These are phyloP conservation scores for Solanum hybrid DNA, from an alignment of 305 asterid species.

Conservation along the genomic window DNA sequence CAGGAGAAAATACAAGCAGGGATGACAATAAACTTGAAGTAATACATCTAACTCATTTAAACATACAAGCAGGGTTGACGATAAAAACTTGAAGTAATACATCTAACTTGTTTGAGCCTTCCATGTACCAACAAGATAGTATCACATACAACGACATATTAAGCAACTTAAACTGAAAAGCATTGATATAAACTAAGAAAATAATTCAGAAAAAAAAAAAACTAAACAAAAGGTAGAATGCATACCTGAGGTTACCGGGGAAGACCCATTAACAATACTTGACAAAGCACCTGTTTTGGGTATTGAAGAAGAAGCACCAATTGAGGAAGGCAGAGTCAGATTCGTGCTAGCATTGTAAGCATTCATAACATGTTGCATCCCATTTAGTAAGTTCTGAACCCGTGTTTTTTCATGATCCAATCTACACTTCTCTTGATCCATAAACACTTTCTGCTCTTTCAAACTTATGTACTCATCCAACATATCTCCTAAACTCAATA, in stretches of 20 bases:
- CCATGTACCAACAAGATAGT: not conserved
- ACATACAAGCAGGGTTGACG: not conserved
- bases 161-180: not conserved
- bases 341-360: slow-evolving; percentile 40
- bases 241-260: not conserved
- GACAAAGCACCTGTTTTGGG: slow-evolving; percentile 1
- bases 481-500: slow-evolving; percentile 72
- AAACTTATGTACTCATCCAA: slow-evolving; percentile 80
- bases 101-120: not conserved
- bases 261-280: not conserved
- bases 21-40: not conserved
- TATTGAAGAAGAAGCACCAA: slow-evolving; percentile 23
- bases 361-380: slow-evolving; percentile 77
- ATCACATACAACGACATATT: not conserved
- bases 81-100: not conserved
- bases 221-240: not conserved
- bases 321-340: slow-evolving; percentile 31
- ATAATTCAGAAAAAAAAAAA: not conserved
- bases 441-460: slow-evolving; percentile 67
- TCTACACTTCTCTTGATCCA: slow-evolving; percentile 68
- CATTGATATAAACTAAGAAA: not conserved
- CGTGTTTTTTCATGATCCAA: slow-evolving; percentile 68
- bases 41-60: not conserved
- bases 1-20: not conserved
- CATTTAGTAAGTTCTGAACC: slow-evolving; percentile 58